Conservation (phyloP, 345 rosid species). For the Citrus unshiu region DNA sequence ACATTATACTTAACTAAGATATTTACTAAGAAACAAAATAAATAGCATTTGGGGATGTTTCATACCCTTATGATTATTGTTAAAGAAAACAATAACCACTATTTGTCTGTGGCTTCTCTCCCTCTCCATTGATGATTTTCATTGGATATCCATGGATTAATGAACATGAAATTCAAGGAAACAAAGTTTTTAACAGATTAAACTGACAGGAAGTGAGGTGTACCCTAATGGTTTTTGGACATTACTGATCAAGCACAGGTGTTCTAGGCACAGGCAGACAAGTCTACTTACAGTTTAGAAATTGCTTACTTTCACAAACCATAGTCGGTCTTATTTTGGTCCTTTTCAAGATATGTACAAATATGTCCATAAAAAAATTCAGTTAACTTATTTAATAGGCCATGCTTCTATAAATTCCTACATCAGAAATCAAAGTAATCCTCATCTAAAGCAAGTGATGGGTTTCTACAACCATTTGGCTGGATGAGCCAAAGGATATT, state of each 20-base stretch:
- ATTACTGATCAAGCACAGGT: background rate
- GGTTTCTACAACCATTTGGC: background rate
- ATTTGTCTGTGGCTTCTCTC: too few species aligned
- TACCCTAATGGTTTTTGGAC: background rate
- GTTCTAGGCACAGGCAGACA: background rate
- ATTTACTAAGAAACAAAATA: background rate
- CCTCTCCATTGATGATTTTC: too few species aligned
- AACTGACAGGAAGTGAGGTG: background rate
- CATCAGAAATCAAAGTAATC: background rate
- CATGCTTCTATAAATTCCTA: background rate
- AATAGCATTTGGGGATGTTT: too few species aligned
- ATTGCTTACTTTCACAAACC: background rate
- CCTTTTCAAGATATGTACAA: background rate
- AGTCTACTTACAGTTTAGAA: background rate
- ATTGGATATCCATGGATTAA: background rate
- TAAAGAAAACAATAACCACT: too few species aligned
- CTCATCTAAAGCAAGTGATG: background rate
- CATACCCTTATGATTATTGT: too few species aligned
- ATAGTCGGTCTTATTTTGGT: background rate
- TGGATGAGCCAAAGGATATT: background rate
- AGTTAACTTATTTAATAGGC: background rate
- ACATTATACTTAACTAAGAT: background rate
- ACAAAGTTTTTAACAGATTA: background rate
- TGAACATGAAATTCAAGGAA: background rate
- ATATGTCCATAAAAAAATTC: background rate